Evolutionary conservation across 768 basidiomycete genomes (phyloP).

Genomic region (Leccinum ochraceum): DNA sequence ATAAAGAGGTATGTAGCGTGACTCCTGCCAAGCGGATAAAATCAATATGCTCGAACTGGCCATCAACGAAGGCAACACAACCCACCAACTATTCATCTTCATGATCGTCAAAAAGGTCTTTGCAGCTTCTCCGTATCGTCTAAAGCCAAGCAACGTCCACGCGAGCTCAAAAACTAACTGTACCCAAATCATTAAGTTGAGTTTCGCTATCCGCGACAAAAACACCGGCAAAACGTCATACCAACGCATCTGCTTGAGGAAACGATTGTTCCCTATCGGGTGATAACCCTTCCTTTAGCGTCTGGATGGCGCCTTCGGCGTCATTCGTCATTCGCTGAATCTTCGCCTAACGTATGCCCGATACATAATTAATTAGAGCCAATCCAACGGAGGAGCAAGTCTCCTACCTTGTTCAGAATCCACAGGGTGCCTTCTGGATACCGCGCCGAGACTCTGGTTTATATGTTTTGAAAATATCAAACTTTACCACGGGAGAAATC

Average conservation of each 20-base stretch:
- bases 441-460: conserved; percentile 47
- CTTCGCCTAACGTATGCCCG: conserved; percentile 53
- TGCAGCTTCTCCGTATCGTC: conserved; percentile 67
- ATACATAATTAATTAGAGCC: background rate
- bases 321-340: conserved; percentile 72
- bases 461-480: background rate
- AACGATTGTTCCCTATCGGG: conserved; percentile 55
- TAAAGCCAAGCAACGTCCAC: conserved; percentile 68
- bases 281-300: conserved; percentile 57
- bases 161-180: conserved; percentile 78
- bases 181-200: background rate
- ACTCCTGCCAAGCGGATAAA: conserved; percentile 47
- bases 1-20: conserved; percentile 80
- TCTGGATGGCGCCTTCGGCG: conserved; percentile 62
- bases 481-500: background rate
- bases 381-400: background rate
- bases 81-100: conserved; percentile 69
- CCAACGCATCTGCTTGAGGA: conserved; percentile 71
- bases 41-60: background rate
- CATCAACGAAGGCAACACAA: conserved; percentile 3
- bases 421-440: conserved; percentile 72
- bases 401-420: conserved; percentile 65
- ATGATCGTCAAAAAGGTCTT: conserved; percentile 65
- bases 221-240: conserved; percentile 24
- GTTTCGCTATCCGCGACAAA: background rate